Conservation (phyloP, 257 asterid genomes). For the Solanum arcanum region DNA sequence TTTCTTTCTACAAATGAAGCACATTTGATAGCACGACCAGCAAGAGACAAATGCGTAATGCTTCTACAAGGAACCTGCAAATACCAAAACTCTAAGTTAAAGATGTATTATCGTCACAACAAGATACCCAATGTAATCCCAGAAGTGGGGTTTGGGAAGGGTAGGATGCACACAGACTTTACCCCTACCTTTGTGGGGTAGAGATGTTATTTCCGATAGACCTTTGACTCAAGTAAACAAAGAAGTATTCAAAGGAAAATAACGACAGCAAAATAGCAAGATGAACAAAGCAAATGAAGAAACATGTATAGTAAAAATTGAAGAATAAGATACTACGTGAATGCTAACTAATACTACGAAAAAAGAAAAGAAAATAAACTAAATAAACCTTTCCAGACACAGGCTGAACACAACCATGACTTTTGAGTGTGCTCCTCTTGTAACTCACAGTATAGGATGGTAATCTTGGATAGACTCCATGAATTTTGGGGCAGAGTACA, state of each 20-base stretch:
- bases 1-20: constrained; percentile 33
- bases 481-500: constrained; percentile 7
- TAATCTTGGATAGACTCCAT: constrained; percentile 11
- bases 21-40: constrained; percentile 9
- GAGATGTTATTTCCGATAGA: neutral
- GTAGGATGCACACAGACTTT: neutral
- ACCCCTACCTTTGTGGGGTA: neutral
- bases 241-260: neutral
- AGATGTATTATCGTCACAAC: neutral
- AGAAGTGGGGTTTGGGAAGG: neutral
- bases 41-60: constrained; percentile 2
- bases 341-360: neutral
- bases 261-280: neutral
- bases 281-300: neutral
- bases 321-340: neutral
- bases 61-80: constrained; percentile 13
- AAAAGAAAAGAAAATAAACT: neutral
- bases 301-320: neutral
- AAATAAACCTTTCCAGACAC: constrained; percentile 21
- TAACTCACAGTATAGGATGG: constrained; percentile 3
- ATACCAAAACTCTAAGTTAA: neutral
- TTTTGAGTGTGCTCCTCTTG: constrained; percentile 9
- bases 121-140: neutral
- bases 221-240: neutral
- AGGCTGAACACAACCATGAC: neutral